phyloP scores from a whole-genome alignment of 805 yeast genomes.

The Candida verbasci region DNA sequence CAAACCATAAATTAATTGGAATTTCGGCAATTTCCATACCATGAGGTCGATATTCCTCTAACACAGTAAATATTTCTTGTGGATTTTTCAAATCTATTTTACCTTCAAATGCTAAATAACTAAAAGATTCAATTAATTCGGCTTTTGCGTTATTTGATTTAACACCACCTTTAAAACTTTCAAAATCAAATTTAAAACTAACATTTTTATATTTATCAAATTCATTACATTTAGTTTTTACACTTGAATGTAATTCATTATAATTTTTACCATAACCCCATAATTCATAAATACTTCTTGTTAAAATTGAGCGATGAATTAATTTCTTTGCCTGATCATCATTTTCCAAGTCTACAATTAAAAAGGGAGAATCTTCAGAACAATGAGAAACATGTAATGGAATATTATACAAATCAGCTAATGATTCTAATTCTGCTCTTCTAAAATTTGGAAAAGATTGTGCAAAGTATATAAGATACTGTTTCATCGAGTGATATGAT shows the following conservation, averaged over 20 bases:
- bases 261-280: conserved; percentile 69
- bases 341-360: conserved; percentile 59
- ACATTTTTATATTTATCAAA: conserved; percentile 36
- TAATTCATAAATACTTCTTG: conserved; percentile 74
- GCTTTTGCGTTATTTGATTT: conserved; percentile 44
- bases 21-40: conserved; percentile 43
- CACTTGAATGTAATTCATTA: conserved; percentile 53
- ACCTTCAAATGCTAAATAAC: conserved; percentile 70
- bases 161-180: conserved; percentile 59
- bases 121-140: conserved; percentile 65
- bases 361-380: conserved; percentile 60
- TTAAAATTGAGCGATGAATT: conserved; percentile 63
- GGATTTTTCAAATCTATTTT: conserved; percentile 75
- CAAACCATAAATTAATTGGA: conserved; percentile 67
- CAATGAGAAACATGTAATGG: conserved; percentile 57
- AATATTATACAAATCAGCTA: conserved; percentile 63
- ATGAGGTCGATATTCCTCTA: conserved; percentile 63
- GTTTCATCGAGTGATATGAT: conserved; percentile 28
- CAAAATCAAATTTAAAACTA: conserved; percentile 78
- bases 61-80: conserved; percentile 60
- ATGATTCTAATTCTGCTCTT: conserved; percentile 74
- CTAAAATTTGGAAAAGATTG: conserved; percentile 80
- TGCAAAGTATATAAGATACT: conserved; percentile 77
- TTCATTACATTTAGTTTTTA: conserved; percentile 32
- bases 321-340: conserved; percentile 66